Evolutionary conservation across 306 rosid genomes (phyloP), one percentile per base, ranked within the genome.

Genomic region (Glycine soja): DNA sequence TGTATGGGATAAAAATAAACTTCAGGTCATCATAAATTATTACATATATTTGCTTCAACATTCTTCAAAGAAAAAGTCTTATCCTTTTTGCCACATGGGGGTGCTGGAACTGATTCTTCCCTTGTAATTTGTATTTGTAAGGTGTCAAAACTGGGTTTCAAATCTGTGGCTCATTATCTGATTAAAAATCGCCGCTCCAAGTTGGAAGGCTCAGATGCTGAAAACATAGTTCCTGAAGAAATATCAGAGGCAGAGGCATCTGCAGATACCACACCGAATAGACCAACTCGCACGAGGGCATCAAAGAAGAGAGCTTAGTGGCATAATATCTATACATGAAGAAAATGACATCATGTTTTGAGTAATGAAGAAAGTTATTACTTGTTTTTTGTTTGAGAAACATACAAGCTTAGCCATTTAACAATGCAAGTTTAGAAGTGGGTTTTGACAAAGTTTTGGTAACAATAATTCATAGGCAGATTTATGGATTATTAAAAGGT

Each of bases 81-180:
- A 14, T 16, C 46, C 50, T 42, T 42, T 42, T 36, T 53, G 34
- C 8, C 54, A 14, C 56, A 64, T 67, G 12, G 52, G 8, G 12
- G 14, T 72, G 77, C 45, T 72, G 81, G 50, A 80, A 54, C 79
- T 84, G 71, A 87, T 61, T 24, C 3, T 30, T 46, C 45, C 50
- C 18, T 38, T 54, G 30, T 7, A 18, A 51, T 74, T 72, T 83
- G 76, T 50, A 2, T 50, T 59, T 82, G 70, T 32, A 63, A 87
- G 90, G 86, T 87, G 54, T 14, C 14, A 18, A 62, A 78, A 45
- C 76, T 81, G 63, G 90, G 88, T 54, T 87, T 81, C 88, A 87
- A 87, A 71, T 87, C 90, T 56, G 90, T 87, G 67, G 88, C 90
- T 24, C 90, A 87, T 84, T 87, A 87, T 75, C 85, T 87, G 80